Base-by-base conservation (phyloP, 2,329 filamentous ascomycete species). In the Zasmidium cellare region DNA sequence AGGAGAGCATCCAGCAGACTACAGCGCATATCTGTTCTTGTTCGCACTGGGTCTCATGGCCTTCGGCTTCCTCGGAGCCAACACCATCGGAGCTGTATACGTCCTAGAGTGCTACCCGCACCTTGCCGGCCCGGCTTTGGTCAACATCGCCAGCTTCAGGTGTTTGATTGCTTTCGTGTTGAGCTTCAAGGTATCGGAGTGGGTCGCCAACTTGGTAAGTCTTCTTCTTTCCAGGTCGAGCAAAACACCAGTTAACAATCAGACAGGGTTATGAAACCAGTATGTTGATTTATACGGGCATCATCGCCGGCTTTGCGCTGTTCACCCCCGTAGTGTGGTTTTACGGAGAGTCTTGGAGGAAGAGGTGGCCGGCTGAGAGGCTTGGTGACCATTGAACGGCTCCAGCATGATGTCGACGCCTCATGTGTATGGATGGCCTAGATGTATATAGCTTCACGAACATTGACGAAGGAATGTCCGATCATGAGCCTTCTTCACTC, bases 71-170 rank as follows among this genome's bases (percentile, higher is more conserved):
- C 62, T 71, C 1, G 65, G 65, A 9, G 65, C 67, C 3, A 71
- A 70, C 38, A 71, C 69, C 6, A 64, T 71, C 38, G 64, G 67
- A 12, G 64, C 67, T 2, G 69, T 71, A n/a, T 71, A 70, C 49
- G 65, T 71, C 11, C 59, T 71, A 1, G 69, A 71, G 55, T 65
- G 62, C 58, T 71, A 71, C 53, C 68, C 69, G 18, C 67, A 71
- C 48, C 61, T 69, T 55, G 69, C 69, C 7, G 69, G 69, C 9
- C 69, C 69, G 3, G 65, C 67, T 7, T 59, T 71, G 6, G 69
- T 71, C 58, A 71, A 71, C 55, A 67, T 71, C 45, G 66, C 69
- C 11, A 66, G 62, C 18, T 71, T 69, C 59, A 55, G 69, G 9
- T 70, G 68, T 56, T 50, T 71, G 48, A 63, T 71, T 20, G 69